phyloP scores from a whole-genome alignment of 371 early-diverging fungal genomes.

The Mucor irregularis region DNA sequence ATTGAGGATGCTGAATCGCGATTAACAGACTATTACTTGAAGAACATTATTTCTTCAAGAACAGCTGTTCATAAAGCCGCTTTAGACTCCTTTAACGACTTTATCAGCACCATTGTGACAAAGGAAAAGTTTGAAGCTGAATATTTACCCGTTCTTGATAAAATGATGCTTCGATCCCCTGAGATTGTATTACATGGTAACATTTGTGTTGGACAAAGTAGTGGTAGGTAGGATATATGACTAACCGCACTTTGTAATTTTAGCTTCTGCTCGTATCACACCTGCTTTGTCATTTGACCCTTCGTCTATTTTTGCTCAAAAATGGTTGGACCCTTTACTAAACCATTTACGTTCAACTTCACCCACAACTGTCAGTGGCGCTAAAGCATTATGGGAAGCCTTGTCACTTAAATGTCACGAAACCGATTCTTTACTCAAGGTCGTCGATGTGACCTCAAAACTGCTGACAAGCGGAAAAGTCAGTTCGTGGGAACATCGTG shows the following conservation, averaged over 20 bases:
- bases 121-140: slow-evolving; percentile 53
- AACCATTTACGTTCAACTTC: slow-evolving; percentile 72
- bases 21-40: slow-evolving; percentile 64
- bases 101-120: slow-evolving; percentile 54
- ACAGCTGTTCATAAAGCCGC: slow-evolving; percentile 51
- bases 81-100: slow-evolving; percentile 60
- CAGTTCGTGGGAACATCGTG: slow-evolving; percentile 67
- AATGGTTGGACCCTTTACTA: slow-evolving; percentile 67
- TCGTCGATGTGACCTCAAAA: slow-evolving; percentile 64
- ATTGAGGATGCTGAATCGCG: slow-evolving; percentile 42
- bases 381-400: slow-evolving; percentile 58
- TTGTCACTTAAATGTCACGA: slow-evolving; percentile 53
- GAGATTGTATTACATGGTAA: slow-evolving; percentile 76
- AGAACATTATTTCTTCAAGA: slow-evolving; percentile 62
- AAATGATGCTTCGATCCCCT: slow-evolving; percentile 85
- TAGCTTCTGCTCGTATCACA: slow-evolving; percentile 53
- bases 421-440: slow-evolving; percentile 49
- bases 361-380: slow-evolving; percentile 57
- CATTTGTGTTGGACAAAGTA: background rate
- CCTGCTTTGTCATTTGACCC: slow-evolving; percentile 64
- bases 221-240: background rate
- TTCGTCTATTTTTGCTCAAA: slow-evolving; percentile 59
- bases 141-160: slow-evolving; percentile 63
- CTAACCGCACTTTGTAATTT: background rate
- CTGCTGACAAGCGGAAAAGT: slow-evolving; percentile 58